phyloP scores from a whole-genome alignment of 1,284 basidiomycete species.

The Coniferiporia weirii region DNA sequence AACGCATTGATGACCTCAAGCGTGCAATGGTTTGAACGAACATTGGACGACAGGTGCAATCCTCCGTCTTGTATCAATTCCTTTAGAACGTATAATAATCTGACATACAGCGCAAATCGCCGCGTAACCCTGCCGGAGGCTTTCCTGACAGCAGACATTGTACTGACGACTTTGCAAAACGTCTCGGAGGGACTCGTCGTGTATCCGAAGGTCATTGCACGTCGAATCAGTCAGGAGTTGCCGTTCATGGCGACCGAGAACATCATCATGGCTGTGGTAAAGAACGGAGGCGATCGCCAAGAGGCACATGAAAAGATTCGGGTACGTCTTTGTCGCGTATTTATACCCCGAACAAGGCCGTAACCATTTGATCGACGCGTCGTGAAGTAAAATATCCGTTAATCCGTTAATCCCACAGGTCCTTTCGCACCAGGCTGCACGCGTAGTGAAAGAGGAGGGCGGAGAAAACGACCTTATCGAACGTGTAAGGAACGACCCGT shows the following conservation, averaged over 20 bases:
- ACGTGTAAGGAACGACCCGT: constrained; percentile 64
- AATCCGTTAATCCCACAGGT: constrained; percentile 40
- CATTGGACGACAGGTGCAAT: constrained; percentile 81
- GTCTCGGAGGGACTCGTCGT: constrained; percentile 97
- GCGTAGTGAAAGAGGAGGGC: constrained; percentile 94
- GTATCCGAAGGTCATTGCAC: constrained; percentile 92
- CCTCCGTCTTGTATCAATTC: constrained; percentile 2
- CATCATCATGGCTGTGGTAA: constrained; percentile 99
- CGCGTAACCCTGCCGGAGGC: constrained; percentile 95
- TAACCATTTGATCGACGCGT: not conserved
- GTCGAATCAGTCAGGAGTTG: constrained; percentile 90
- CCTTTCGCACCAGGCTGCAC: constrained; percentile 92
- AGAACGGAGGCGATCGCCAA: constrained; percentile 91
- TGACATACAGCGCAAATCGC: constrained; percentile 75
- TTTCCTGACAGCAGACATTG: constrained; percentile 95
- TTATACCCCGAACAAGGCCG: no score
- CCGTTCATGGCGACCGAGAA: constrained; percentile 99
- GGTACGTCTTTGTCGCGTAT: constrained; percentile 35
- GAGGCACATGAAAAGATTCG: constrained; percentile 96
- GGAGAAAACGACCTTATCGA: constrained; percentile 96
- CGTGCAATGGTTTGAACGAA: constrained; percentile 96
- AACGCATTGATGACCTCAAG: constrained; percentile 90
- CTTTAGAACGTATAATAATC: not conserved
- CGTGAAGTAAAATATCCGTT: not conserved
- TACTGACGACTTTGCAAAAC: constrained; percentile 93